Conservation (phyloP, 202 grass and related monocot genomes). For the Schoenoplectus triqueter region DNA sequence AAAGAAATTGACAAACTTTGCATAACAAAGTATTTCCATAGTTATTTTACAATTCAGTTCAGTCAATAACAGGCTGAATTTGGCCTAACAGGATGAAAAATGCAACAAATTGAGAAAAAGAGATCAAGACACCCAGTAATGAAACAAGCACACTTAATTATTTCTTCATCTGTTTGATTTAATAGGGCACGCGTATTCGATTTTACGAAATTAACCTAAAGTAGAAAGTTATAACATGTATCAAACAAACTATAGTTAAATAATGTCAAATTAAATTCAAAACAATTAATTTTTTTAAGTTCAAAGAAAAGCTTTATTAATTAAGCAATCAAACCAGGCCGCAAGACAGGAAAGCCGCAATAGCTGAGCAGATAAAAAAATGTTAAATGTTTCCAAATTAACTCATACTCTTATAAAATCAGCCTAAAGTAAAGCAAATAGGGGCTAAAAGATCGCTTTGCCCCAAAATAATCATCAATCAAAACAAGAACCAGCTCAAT, state of each 20-base stretch:
- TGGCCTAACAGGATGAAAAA: neutral
- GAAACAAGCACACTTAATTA: slow-evolving; percentile 1
- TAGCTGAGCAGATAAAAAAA: neutral
- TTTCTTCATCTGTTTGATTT: slow-evolving; percentile 1
- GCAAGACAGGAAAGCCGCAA: neutral
- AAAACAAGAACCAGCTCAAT: slow-evolving; percentile 1
- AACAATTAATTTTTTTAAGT: neutral
- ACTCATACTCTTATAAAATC: neutral
- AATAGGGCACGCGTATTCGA: neutral
- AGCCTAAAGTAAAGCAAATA: neutral
- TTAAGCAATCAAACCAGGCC: neutral
- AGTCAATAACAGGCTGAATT: neutral
- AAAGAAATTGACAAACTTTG: neutral
- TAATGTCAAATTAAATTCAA: neutral
- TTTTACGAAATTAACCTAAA: neutral
- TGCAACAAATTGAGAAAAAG: neutral
- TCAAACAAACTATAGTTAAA: neutral
- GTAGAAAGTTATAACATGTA: neutral
- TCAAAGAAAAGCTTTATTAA: slow-evolving; percentile 5
- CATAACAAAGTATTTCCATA: neutral
- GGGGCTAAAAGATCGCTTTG: neutral
- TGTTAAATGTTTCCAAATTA: neutral
- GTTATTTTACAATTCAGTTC: slow-evolving; percentile 2
- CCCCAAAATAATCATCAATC: neutral
- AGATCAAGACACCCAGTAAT: neutral